Evolutionary conservation across 495 filamentous ascomycete species (phyloP).

Genomic region (Penicillium canescens): DNA sequence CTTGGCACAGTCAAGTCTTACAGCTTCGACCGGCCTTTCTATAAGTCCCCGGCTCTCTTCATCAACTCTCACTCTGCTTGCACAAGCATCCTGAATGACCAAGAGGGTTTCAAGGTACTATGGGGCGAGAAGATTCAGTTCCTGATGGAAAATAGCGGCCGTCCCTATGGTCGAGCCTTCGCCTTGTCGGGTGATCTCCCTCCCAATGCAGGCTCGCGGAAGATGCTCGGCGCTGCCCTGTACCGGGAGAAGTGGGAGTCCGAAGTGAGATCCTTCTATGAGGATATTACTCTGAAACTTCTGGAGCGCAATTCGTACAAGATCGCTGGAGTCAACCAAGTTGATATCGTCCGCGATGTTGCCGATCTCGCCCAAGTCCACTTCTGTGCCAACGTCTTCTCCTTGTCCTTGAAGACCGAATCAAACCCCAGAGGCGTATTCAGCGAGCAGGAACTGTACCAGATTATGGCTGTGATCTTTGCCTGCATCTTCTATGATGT

Average conservation of each 20-base stretch:
- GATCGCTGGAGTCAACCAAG: conserved; percentile 56
- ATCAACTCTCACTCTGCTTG: conserved; percentile 53
- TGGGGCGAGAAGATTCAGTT: conserved; percentile 57
- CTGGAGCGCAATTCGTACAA: conserved; percentile 49
- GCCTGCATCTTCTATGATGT: conserved; percentile 65
- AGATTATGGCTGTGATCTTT: conserved; percentile 58
- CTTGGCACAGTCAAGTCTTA: conserved; percentile 50
- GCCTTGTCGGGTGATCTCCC: conserved; percentile 55
- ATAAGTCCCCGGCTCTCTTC: conserved; percentile 31
- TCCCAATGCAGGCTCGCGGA: conserved; percentile 46
- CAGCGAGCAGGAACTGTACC: conserved; percentile 59
- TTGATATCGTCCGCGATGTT: conserved; percentile 64
- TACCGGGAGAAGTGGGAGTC: conserved; percentile 52
- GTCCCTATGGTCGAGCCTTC: conserved; percentile 48
- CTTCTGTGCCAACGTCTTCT: conserved; percentile 62
- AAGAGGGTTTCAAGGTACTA: conserved; percentile 54
- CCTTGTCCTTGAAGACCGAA: conserved; percentile 62
- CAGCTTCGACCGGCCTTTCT: conserved; percentile 48
- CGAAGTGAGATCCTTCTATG: conserved; percentile 53
- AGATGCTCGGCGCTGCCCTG: conserved; percentile 48
- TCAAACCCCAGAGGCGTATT: conserved; percentile 59
- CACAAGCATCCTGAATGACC: conserved; percentile 46
- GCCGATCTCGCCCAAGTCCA: conserved; percentile 61
- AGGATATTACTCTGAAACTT: conserved; percentile 52
- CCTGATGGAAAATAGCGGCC: conserved; percentile 41